These are phyloP conservation scores for Effrenium voratum DNA, from an alignment of 73 alveolate genomes.

Conservation along the genomic window DNA sequence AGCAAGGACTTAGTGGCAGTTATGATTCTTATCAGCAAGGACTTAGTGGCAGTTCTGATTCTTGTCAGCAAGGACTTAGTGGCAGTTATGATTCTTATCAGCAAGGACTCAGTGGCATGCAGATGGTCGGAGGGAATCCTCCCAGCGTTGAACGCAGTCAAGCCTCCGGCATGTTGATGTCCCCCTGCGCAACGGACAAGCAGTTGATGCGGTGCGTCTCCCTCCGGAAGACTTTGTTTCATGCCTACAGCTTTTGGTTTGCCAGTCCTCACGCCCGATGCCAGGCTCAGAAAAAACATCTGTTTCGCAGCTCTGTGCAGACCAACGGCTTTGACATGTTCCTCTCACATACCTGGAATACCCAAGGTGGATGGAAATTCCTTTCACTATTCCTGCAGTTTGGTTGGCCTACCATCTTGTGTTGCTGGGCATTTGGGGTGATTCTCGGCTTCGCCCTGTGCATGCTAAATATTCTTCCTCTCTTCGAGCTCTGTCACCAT, in stretches of 20 bases:
- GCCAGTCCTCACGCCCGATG: neutral
- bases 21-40: no score
- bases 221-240: slow-evolving; percentile 4
- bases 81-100: no score
- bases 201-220: slow-evolving; percentile 21
- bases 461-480: neutral
- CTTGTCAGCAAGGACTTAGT: no score
- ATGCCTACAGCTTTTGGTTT: slow-evolving; percentile 1
- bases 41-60: no score
- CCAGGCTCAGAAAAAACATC: neutral
- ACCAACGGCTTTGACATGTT: neutral
- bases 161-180: no score
- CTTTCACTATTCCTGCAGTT: slow-evolving; percentile 15
- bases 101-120: no score
- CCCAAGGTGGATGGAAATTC: neutral
- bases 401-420: slow-evolving; percentile 18
- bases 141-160: no score
- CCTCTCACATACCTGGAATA: slow-evolving; percentile 39
- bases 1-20: no score
- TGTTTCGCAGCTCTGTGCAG: neutral
- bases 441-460: neutral
- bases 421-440: neutral
- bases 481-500: neutral
- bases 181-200: neutral
- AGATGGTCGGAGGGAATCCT: no score